phyloP scores from a whole-genome alignment of 2,329 filamentous ascomycete genomes.

The Verticillium nonalfalfae region DNA sequence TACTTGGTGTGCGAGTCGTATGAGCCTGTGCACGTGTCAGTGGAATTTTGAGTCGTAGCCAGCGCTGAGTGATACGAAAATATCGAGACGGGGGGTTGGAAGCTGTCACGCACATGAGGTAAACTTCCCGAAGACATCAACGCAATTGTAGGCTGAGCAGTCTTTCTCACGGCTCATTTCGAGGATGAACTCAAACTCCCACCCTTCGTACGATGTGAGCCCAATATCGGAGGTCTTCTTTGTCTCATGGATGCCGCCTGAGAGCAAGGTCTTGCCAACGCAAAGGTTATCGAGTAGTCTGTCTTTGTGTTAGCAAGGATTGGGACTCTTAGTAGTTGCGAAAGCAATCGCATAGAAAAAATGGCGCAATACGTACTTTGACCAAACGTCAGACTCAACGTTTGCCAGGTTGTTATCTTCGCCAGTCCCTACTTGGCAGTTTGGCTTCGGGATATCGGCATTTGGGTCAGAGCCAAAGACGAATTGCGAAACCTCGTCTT shows the following conservation, averaged over 20 bases:
- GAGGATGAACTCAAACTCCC: not conserved
- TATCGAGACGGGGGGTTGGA: not conserved
- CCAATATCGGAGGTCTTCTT: not conserved
- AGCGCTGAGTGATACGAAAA: not conserved
- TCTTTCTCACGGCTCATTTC: not conserved
- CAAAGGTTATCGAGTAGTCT: not conserved
- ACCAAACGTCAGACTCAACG: not conserved
- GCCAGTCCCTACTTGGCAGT: not conserved
- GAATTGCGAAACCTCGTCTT: not conserved
- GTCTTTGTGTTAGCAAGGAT: not conserved
- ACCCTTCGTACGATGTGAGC: not conserved
- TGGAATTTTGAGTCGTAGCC: not conserved
- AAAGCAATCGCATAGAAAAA: too few species aligned
- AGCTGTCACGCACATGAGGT: not conserved
- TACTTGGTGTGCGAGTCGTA: not conserved
- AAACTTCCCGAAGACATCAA: not conserved
- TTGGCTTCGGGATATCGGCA: not conserved
- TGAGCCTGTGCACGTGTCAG: not conserved
- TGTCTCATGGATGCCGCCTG: not conserved
- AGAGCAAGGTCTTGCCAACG: not conserved
- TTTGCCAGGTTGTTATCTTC: not conserved
- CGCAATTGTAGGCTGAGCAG: not conserved
- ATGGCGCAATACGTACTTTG: not conserved
- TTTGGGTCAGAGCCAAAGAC: not conserved
- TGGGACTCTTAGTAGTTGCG: not conserved